Base-by-base conservation (phyloP, 2,329 filamentous ascomycete genomes). In the Aphanocladium album region DNA sequence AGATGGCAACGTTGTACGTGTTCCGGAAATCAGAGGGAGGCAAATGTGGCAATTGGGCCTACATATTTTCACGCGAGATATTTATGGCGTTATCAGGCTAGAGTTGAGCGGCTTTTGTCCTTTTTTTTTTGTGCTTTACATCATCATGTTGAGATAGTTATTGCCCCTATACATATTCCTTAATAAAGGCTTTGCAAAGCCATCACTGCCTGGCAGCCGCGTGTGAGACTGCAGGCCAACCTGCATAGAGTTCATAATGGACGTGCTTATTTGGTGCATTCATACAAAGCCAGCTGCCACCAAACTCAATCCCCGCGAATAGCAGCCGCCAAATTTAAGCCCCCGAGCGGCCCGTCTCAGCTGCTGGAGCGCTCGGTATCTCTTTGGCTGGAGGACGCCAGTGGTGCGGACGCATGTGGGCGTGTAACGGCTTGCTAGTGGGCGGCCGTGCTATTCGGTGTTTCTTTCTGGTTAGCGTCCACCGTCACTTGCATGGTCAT, bases 401-500 rank as follows among this genome's bases (percentile, higher is more conserved):
- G n/a, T 12, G 37, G 47, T n/a, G 25, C 12, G n/a, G 52, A n/a
- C 19, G 53, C 60, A 61, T 61, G 60, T 61, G 60, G 60, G 53
- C 54, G 41, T 53, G 6, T 16, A 61, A 53, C 54, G 54, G 60
- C 60, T 33, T 58, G 60, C 30, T 27, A 61, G 54, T 61, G 60
- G 60, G 54, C 54, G 30, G 54, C 53, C 3, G 21, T 57, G 46
- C 16, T 46, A 56, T 51, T 62, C 60, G 60, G 60, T 62, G 33
- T 53, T 62, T 49, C 55, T 49, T 58, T 62, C 43, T 37, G 60
- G 60, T 62, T 62, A 62, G 60, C 55, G 60, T 51, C 39, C 6
- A 21, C 43, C 25, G 33, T 56, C 53, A 56, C 53, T 56, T 45
- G 55, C 54, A 58, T 49, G 55, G 35, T 62, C 60, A 11, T 54